These are phyloP conservation scores for Vitis rotundifolia DNA, from an alignment of 164 flowering plant species.

Conservation along the genomic window DNA sequence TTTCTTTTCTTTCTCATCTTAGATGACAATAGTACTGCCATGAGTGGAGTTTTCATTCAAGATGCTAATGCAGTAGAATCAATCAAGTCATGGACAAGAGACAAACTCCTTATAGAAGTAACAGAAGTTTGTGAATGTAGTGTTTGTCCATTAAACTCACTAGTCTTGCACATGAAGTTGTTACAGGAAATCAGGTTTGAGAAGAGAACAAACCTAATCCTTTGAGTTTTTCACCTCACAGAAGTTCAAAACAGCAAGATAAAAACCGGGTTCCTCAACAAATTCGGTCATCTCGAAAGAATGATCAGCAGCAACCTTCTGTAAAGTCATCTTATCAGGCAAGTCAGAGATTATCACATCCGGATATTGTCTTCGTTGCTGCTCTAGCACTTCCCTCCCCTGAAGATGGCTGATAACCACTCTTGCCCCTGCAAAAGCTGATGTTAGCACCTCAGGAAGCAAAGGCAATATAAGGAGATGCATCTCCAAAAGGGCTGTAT, in stretches of 20 bases:
- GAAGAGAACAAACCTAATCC: neutral
- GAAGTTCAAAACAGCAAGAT: conserved; percentile 72
- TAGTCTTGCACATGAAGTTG: neutral
- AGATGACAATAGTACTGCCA: no score
- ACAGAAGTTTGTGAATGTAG: neutral
- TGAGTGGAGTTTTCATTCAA: no score
- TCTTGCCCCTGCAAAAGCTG: conserved; percentile 64
- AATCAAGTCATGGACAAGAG: no score
- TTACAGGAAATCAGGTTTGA: neutral
- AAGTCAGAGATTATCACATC: conserved; percentile 69
- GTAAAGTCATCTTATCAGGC: conserved; percentile 58
- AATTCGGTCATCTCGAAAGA: conserved; percentile 59
- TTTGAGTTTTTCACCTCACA: conserved; percentile 1
- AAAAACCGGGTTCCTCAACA: conserved; percentile 68
- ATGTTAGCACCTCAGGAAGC: neutral
- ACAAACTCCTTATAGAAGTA: no score
- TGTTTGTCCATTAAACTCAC: neutral
- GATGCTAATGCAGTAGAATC: no score
- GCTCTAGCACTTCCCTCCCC: conserved; percentile 66
- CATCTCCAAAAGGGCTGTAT: no score
- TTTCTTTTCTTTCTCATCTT: neutral
- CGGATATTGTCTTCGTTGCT: conserved; percentile 55
- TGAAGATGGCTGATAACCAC: conserved; percentile 74
- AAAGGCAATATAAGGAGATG: neutral
- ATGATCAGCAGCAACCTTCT: conserved; percentile 48